phyloP scores from a whole-genome alignment of 495 filamentous ascomycete species.

The Penicillium manginii region DNA sequence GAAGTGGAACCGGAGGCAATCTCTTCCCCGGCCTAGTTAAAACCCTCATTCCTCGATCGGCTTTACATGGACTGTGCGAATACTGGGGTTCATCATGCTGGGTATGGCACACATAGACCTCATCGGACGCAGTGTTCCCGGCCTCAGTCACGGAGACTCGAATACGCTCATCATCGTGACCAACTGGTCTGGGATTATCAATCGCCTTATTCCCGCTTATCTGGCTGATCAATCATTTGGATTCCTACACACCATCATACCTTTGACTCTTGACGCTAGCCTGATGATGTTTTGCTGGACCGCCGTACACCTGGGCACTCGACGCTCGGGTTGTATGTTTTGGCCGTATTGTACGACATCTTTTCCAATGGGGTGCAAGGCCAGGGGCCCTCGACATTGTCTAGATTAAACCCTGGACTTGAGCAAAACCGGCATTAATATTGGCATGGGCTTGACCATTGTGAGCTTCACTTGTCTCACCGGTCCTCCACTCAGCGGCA shows the following conservation, averaged over 20 bases:
- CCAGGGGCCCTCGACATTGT: constrained; percentile 58
- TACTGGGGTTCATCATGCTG: constrained; percentile 67
- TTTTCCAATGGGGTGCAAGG: constrained; percentile 62
- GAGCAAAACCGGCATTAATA: constrained; percentile 63
- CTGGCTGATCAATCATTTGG: constrained; percentile 60
- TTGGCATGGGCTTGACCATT: constrained; percentile 75
- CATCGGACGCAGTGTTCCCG: constrained; percentile 56
- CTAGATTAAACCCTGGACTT: constrained; percentile 60
- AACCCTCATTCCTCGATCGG: constrained; percentile 43
- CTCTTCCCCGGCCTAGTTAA: constrained; percentile 1
- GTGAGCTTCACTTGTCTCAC: constrained; percentile 67
- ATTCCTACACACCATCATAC: constrained; percentile 53
- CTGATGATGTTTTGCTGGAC: constrained; percentile 37
- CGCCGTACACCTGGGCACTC: constrained; percentile 46
- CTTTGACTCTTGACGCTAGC: constrained; percentile 31
- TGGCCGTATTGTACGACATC: constrained; percentile 50
- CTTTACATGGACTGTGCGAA: constrained; percentile 72
- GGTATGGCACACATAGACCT: constrained; percentile 29
- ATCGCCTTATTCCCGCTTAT: constrained; percentile 58
- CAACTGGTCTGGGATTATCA: constrained; percentile 64
- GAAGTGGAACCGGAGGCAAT: not conserved
- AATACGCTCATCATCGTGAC: constrained; percentile 61
- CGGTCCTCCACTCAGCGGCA: constrained; percentile 70
- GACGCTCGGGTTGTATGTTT: constrained; percentile 52
- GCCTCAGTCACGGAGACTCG: constrained; percentile 30